phyloP scores from a whole-genome alignment of 2,329 filamentous ascomycete genomes.

The Hymenoscyphus scutula region DNA sequence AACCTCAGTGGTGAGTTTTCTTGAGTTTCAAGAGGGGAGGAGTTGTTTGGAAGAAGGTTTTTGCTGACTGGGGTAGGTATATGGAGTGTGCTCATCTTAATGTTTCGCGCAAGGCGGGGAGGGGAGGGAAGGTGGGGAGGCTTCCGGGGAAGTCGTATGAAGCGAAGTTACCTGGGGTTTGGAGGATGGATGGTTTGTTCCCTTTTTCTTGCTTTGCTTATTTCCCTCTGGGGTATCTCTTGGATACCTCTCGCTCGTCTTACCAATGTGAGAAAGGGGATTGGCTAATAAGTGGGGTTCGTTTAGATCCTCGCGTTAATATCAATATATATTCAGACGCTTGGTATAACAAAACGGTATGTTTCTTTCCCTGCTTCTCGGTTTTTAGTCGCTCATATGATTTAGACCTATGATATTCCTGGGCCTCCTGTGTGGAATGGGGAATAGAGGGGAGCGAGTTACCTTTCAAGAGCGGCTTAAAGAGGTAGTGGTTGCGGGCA shows the following conservation, averaged over 20 bases:
- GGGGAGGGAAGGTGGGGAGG: conserved; percentile 16
- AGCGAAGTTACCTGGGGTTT: conserved; percentile 19
- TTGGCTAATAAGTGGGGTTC: too few relatives aligned
- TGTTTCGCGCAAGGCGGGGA: conserved; percentile 3
- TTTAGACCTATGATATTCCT: conserved; percentile 10
- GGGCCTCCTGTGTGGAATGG: conserved; percentile 13
- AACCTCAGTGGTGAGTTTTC: conserved; percentile 19
- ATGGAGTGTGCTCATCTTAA: conserved; percentile 24
- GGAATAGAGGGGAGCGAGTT: neutral
- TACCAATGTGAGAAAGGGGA: too few relatives aligned
- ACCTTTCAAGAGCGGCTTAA: too few relatives aligned
- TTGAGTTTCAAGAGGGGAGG: too few relatives aligned
- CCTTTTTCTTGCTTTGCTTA: neutral
- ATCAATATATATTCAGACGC: conserved; percentile 19
- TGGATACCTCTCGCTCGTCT: too few relatives aligned
- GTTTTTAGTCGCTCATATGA: neutral
- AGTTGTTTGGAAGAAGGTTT: neutral
- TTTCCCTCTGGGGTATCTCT: too few relatives aligned
- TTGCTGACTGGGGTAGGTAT: conserved; percentile 7
- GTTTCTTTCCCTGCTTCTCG: neutral
- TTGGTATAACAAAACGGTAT: conserved; percentile 10
- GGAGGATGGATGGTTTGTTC: conserved; percentile 19
- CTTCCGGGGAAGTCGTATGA: conserved; percentile 18
- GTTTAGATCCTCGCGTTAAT: conserved; percentile 22
- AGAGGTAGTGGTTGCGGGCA: too few relatives aligned